Base-by-base conservation (phyloP, 2,329 filamentous ascomycete species). In the Aspergillus carbonarius region DNA sequence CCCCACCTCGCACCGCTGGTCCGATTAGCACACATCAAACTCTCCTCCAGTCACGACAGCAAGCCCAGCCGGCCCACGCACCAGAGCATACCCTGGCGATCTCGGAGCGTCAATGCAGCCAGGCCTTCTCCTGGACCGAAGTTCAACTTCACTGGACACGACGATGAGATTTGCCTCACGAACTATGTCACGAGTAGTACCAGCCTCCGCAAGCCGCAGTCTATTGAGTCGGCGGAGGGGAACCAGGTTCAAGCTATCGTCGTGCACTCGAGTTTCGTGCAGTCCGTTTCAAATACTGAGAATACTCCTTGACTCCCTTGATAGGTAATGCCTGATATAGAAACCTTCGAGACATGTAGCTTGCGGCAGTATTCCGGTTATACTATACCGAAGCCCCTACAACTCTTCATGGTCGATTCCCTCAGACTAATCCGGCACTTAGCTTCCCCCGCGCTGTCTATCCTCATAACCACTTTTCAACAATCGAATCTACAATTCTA, bases 1-100 rank as follows among this genome's bases (percentile, higher is more conserved):
- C 60, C 60, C 1, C 60, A 60, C 18, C 54, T 62, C 34, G 49
- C 53, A 7, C 60, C 60, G 13, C 37, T 74, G 12, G 37, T 40
- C 37, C 44, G 47, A n/a, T 23, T 57, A n/a, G 37, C 49, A 6
- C 49, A 54, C 30, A 37, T 34, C 20, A 53, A 32, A 8, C 30
- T 53, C 4, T 37, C 32, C 2, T 53, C 37, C 5, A 34, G 42
- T 17, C 50, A 27, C 13, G 39, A 49, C n/a, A 42, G 39, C 18
- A 42, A 42, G 13, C 37, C 15, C 37, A 39, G 37, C 17, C 37
- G 37, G 37, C 39, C 39, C n/a, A 42, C 39, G 2, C 10, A 42
- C 12, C 39, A 17, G n/a, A 42, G 39, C 20, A 42, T 5, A 2
- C 39, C 39, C 4, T 42, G 39, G 39, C 39, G 39, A 6, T 42